These are phyloP conservation scores for Sclerotinia minor DNA, from an alignment of 2,329 filamentous ascomycete genomes.

Conservation along the genomic window DNA sequence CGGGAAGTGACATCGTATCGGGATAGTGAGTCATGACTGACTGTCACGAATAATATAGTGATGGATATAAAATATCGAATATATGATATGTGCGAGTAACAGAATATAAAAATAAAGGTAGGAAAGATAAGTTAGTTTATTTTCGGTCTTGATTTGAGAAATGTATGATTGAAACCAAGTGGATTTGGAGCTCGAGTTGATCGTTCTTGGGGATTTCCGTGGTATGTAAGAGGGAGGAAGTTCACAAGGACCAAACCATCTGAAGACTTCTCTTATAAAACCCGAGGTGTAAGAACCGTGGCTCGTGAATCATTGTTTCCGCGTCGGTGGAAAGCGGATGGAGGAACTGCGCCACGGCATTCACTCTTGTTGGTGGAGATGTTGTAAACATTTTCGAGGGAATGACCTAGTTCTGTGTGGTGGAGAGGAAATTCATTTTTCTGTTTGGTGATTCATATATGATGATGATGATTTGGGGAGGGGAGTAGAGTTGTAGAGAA, in stretches of 20 bases:
- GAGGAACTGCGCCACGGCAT: conserved; percentile 9
- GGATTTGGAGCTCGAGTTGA: neutral
- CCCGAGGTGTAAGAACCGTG: neutral
- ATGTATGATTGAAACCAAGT: conserved; percentile 4
- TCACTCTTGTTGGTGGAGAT: conserved; percentile 4
- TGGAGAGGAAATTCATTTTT: neutral
- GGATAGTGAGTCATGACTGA: conserved; percentile 17
- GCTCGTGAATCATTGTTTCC: conserved; percentile 11
- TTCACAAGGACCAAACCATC: neutral
- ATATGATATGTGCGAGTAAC: neutral
- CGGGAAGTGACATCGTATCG: conserved; percentile 2
- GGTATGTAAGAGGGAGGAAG: neutral
- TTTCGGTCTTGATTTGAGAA: neutral
- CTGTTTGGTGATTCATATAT: neutral
- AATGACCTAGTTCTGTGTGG: neutral
- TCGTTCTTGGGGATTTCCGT: neutral
- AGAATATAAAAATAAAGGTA: conserved; percentile 4
- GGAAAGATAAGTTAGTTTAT: conserved; percentile 1
- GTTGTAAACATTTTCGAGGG: neutral
- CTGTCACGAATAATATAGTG: conserved; percentile 4
- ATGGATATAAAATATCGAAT: neutral
- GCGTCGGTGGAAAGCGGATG: neutral
- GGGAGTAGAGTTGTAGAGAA: neutral
- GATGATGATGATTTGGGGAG: neutral
- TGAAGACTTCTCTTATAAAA: conserved; percentile 5